Evolutionary conservation across 2,329 filamentous ascomycete genomes (phyloP), one percentile per base, ranked within the genome.

Genomic region (Diaporthe sp.): DNA sequence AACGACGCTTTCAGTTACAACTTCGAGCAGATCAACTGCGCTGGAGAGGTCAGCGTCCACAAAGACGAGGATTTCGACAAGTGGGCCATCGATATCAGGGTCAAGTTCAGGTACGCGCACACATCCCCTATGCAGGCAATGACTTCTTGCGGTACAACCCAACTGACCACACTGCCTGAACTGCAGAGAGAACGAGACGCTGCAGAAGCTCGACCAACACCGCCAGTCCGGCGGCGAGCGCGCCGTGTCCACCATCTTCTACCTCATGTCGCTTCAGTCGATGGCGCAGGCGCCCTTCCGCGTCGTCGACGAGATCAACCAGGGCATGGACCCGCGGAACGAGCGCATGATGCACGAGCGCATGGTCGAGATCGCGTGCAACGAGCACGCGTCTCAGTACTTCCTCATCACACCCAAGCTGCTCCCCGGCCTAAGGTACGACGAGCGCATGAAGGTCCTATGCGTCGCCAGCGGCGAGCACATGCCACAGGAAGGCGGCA

Each of bases 281-380:
- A 92, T 99, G 80, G 96, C 97, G 22, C 94, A 95, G 80, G 95
- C 96, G 4, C 97, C 97, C 1, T 99, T 99, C 90, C 95, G 97
- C 71, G 96, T 99, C 68, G 97, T 99, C 75, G 97, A 99, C 85
- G 97, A 99, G 86, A 99, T 99, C 88, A 99, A 99, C 82, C 97
- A 99, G 86, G 97, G 97, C 79, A 99, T 99, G 97, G 97, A 99
- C 83, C 97, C 96, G 58, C 93, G 97, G 80, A 99, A 99, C 85
- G 97, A 99, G 85, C 94, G 97, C 79, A 97, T 98, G 91, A 96
- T 99, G 22, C 97, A 99, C 85, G 95, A 96, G 82, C 94, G 97
- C 78, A 97, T 99, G 94, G 97, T 99, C 12, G 95, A 98, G 81
- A 98, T 99, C 82, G 97, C 97, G 58, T 98, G 97, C 84, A 91